phyloP scores from a whole-genome alignment of 2,329 filamentous ascomycete genomes.

The Xylaria sp. region DNA sequence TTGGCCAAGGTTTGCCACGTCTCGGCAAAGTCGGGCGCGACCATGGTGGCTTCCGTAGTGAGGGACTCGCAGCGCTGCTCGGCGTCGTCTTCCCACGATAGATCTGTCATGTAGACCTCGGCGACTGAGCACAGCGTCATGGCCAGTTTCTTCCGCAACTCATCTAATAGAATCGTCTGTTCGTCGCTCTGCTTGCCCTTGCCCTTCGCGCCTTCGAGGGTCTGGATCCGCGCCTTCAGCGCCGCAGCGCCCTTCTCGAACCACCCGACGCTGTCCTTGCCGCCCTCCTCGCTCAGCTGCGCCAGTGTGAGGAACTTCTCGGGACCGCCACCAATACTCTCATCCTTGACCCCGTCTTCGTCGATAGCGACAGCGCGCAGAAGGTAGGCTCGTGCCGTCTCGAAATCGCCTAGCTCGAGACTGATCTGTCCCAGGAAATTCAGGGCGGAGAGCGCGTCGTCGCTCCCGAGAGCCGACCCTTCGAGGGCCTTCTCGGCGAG shows the following conservation, averaged over 20 bases:
- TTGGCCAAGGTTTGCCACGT: conserved; percentile 96
- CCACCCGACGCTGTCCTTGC: conserved; percentile 69
- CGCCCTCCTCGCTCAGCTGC: conserved; percentile 79
- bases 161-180: conserved; percentile 55
- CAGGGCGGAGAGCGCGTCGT: conserved; percentile 67
- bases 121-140: conserved; percentile 92
- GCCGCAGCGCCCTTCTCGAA: conserved; percentile 74
- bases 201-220: conserved; percentile 55
- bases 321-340: conserved; percentile 77
- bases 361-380: conserved; percentile 76
- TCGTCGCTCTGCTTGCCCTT: conserved; percentile 37
- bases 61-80: conserved; percentile 86
- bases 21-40: conserved; percentile 81
- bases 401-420: conserved; percentile 81
- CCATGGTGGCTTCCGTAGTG: conserved; percentile 86
- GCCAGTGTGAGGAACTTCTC: conserved; percentile 97
- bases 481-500: conserved; percentile 42
- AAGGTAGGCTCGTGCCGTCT: conserved; percentile 75
- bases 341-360: conserved; percentile 71
- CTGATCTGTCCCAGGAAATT: conserved; percentile 82
- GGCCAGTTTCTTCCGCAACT: conserved; percentile 80
- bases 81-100: conserved; percentile 90
- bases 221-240: conserved; percentile 73
- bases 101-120: conserved; percentile 98
- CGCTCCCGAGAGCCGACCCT: conserved; percentile 40